These are phyloP conservation scores for Circinella umbellata DNA, from an alignment of 371 early-diverging fungal genomes.

Conservation along the genomic window DNA sequence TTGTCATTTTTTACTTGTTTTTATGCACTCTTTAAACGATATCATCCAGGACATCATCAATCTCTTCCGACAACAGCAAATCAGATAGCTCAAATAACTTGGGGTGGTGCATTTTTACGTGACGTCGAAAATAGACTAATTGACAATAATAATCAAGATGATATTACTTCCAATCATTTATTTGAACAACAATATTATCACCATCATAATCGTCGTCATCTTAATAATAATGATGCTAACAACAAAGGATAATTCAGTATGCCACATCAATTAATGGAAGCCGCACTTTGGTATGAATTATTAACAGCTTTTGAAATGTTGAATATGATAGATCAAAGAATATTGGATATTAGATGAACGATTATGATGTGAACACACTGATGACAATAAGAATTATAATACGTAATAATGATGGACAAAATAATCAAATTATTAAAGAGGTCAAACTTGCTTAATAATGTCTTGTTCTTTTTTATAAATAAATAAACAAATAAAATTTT, in stretches of 20 bases:
- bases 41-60: not conserved
- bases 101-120: conserved; percentile 53
- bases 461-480: too few species aligned
- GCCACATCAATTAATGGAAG: conserved; percentile 54
- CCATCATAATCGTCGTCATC: too few species aligned
- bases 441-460: not conserved
- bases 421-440: not conserved
- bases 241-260: conserved; percentile 29
- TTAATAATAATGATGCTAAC: too few species aligned
- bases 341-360: conserved; percentile 56
- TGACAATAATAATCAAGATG: not conserved
- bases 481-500: too few species aligned
- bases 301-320: conserved; percentile 50
- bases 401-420: too few species aligned
- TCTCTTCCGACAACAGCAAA: not conserved
- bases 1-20: not conserved
- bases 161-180: not conserved
- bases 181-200: too few species aligned
- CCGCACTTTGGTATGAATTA: conserved; percentile 54
- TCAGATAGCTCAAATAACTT: conserved; percentile 13
- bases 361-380: conserved; percentile 31
- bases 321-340: conserved; percentile 49
- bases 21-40: not conserved
- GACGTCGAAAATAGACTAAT: conserved; percentile 46
- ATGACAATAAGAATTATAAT: not conserved